These are phyloP conservation scores for Nicotiana sylvestris DNA, from an alignment of 257 asterid genomes.

Conservation along the genomic window DNA sequence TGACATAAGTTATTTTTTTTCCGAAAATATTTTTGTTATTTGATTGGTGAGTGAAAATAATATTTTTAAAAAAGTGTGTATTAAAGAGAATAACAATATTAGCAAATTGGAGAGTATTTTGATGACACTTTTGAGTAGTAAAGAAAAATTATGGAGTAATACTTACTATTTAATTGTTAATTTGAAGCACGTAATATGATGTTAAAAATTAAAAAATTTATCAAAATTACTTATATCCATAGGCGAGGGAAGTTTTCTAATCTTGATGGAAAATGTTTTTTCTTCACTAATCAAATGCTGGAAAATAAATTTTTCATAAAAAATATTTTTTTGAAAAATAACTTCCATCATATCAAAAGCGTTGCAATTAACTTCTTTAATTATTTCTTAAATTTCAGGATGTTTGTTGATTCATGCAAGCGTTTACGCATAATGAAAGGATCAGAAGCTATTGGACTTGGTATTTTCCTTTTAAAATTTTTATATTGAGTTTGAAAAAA, in stretches of 20 bases:
- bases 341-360: background rate
- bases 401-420: slow-evolving; percentile 55
- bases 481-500: background rate
- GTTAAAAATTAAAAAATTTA: background rate
- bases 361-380: background rate
- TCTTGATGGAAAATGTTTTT: background rate
- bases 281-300: no score
- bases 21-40: background rate
- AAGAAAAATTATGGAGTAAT: background rate
- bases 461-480: slow-evolving; percentile 7
- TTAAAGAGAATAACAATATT: background rate
- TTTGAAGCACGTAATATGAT: background rate
- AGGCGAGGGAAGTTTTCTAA: background rate
- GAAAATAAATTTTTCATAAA: background rate
- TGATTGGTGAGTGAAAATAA: background rate
- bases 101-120: background rate
- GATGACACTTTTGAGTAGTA: background rate
- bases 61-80: background rate
- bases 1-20: background rate
- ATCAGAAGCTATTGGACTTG: slow-evolving; percentile 55
- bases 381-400: slow-evolving; percentile 20
- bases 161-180: no score
- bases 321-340: background rate
- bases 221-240: background rate
- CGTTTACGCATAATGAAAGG: slow-evolving; percentile 55